Conservation (phyloP, 495 filamentous ascomycete species). For the Amphirosellinia nigrospora region DNA sequence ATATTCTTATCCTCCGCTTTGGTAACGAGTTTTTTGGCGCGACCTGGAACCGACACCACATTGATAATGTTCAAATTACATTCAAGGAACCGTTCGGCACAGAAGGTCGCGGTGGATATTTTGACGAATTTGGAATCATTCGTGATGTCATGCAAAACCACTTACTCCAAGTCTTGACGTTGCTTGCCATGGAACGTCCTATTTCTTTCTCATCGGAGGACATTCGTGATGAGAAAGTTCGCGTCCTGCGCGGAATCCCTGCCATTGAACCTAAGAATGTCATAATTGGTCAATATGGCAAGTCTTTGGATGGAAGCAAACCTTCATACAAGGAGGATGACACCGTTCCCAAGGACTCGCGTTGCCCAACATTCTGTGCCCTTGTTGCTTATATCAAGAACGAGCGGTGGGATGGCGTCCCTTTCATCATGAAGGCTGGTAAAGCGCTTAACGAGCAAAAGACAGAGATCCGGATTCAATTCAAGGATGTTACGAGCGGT, state of each 20-base stretch:
- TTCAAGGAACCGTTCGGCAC: slow-evolving; percentile 99
- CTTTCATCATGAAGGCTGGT: slow-evolving; percentile 99
- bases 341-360: slow-evolving; percentile 94
- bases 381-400: slow-evolving; percentile 99
- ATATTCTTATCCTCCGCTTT: slow-evolving; percentile 97
- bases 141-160: slow-evolving; percentile 99
- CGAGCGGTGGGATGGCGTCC: slow-evolving; percentile 98
- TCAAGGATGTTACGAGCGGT: slow-evolving; percentile 97
- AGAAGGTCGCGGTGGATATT: slow-evolving; percentile 98
- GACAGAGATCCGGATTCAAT: slow-evolving; percentile 99
- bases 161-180: slow-evolving; percentile 91
- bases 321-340: slow-evolving; percentile 98
- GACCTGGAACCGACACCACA: slow-evolving; percentile 99
- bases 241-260: slow-evolving; percentile 91
- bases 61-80: slow-evolving; percentile 97
- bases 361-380: slow-evolving; percentile 97
- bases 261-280: slow-evolving; percentile 99
- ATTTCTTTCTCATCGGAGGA: slow-evolving; percentile 98
- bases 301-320: slow-evolving; percentile 95
- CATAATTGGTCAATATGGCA: slow-evolving; percentile 99
- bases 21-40: slow-evolving; percentile 99
- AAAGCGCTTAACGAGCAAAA: slow-evolving; percentile 99
- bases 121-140: slow-evolving; percentile 99
- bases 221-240: slow-evolving; percentile 98
- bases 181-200: slow-evolving; percentile 97